Conservation (phyloP, 768 basidiomycete species). For the Agaricus sinodeliciosus region DNA sequence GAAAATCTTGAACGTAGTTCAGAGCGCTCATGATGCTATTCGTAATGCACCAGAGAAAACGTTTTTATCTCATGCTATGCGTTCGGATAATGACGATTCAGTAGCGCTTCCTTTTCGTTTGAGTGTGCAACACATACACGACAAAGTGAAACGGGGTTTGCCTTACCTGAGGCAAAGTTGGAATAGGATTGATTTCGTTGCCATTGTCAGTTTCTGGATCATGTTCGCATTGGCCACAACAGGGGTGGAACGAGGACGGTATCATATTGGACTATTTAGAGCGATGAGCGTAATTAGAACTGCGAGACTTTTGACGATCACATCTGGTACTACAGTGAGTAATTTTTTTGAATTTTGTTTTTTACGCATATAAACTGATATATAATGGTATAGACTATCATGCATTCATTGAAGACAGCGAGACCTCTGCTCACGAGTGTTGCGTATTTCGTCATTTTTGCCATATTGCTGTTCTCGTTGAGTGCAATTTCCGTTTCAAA, state of each 20-base stretch:
- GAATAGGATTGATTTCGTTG: constrained; percentile 85
- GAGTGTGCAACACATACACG: constrained; percentile 46
- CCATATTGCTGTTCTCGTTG: constrained; percentile 84
- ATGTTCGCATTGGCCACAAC: constrained; percentile 63
- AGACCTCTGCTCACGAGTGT: constrained; percentile 86
- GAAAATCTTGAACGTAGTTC: constrained; percentile 22
- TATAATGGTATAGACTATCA: constrained; percentile 51
- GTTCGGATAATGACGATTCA: constrained; percentile 34
- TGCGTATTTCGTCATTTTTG: constrained; percentile 87
- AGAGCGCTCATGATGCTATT: constrained; percentile 30
- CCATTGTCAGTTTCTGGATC: constrained; percentile 85
- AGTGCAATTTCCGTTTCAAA: constrained; percentile 20
- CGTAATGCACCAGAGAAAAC: constrained; percentile 42
- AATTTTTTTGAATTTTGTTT: neutral
- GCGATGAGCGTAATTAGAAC: constrained; percentile 83
- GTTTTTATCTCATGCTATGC: constrained; percentile 43
- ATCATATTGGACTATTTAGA: constrained; percentile 83
- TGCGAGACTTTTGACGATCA: constrained; percentile 77
- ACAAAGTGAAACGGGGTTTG: constrained; percentile 58
- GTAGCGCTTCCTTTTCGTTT: constrained; percentile 59
- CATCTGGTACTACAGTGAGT: constrained; percentile 85
- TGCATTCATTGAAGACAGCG: constrained; percentile 88
- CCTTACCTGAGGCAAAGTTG: constrained; percentile 92
- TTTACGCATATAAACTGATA: constrained; percentile 2
- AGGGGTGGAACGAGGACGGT: constrained; percentile 56